These are phyloP conservation scores for Xylaria sp. DNA, from an alignment of 2,329 filamentous ascomycete genomes.

Conservation along the genomic window DNA sequence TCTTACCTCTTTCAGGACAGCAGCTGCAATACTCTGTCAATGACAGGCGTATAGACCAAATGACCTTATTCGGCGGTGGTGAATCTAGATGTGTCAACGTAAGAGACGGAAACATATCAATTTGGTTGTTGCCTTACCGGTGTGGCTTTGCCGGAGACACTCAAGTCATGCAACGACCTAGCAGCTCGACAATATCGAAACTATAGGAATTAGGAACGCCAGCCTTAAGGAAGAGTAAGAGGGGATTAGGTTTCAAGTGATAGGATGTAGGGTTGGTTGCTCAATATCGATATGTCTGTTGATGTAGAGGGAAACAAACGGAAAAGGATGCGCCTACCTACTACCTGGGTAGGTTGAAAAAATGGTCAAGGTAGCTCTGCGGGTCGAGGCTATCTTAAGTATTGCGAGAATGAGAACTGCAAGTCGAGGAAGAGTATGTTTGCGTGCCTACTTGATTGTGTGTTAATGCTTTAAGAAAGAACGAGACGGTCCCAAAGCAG, in stretches of 20 bases:
- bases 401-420: background rate
- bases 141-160: background rate
- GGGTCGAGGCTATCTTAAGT: background rate
- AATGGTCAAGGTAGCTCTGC: background rate
- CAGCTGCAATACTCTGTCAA: too few relatives aligned
- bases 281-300: background rate
- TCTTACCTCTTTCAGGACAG: conserved; percentile 7
- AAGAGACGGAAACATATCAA: background rate
- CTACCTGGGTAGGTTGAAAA: too few relatives aligned
- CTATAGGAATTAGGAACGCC: background rate
- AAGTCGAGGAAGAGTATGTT: background rate
- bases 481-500: background rate
- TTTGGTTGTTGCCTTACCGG: background rate
- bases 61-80: background rate
- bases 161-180: background rate
- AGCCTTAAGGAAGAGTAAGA: background rate
- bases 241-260: background rate
- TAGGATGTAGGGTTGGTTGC: background rate
- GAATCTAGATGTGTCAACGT: background rate
- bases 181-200: background rate
- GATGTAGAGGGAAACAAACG: background rate
- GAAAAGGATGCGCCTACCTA: too few relatives aligned
- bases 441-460: background rate
- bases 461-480: background rate
- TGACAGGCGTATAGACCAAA: background rate